Evolutionary conservation across 2,329 filamentous ascomycete genomes (phyloP).

Genomic region (Xylariomycetidae sp.): DNA sequence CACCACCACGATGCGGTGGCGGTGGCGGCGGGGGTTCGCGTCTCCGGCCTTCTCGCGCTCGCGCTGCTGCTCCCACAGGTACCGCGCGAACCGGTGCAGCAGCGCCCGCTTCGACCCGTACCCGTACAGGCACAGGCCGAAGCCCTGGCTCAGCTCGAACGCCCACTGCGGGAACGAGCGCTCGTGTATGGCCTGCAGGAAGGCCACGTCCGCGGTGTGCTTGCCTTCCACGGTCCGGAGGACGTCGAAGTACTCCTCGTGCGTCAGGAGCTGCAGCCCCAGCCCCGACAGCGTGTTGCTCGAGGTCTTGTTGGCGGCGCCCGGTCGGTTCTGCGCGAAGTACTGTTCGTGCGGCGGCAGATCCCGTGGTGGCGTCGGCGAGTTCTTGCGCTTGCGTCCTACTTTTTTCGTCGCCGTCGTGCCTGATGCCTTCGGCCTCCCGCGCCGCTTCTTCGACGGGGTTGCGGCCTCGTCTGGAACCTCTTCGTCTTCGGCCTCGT

Average conservation of each 20-base stretch:
- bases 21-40: too few relatives aligned
- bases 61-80: constrained; percentile 47
- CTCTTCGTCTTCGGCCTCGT: constrained; percentile 25
- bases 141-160: constrained; percentile 82
- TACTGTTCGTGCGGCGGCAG: constrained; percentile 86
- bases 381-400: constrained; percentile 46
- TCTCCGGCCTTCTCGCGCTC: constrained; percentile 30
- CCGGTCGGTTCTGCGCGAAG: constrained; percentile 86
- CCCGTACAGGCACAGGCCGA: constrained; percentile 86
- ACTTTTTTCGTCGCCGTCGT: constrained; percentile 36
- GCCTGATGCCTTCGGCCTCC: constrained; percentile 28
- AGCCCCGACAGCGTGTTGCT: constrained; percentile 75
- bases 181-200: constrained; percentile 68
- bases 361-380: constrained; percentile 73
- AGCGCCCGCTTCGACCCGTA: constrained; percentile 83
- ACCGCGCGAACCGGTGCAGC: constrained; percentile 67
- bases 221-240: constrained; percentile 33
- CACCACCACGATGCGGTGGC: constrained; percentile 70
- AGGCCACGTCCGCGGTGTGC: constrained; percentile 63
- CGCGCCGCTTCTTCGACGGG: constrained; percentile 44
- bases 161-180: constrained; percentile 86
- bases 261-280: constrained; percentile 69
- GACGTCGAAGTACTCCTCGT: constrained; percentile 83
- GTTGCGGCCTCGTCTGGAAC: constrained; percentile 25
- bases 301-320: constrained; percentile 60